phyloP scores from a whole-genome alignment of 2,329 filamentous ascomycete genomes.

The Scolecobasidium constrictum region DNA sequence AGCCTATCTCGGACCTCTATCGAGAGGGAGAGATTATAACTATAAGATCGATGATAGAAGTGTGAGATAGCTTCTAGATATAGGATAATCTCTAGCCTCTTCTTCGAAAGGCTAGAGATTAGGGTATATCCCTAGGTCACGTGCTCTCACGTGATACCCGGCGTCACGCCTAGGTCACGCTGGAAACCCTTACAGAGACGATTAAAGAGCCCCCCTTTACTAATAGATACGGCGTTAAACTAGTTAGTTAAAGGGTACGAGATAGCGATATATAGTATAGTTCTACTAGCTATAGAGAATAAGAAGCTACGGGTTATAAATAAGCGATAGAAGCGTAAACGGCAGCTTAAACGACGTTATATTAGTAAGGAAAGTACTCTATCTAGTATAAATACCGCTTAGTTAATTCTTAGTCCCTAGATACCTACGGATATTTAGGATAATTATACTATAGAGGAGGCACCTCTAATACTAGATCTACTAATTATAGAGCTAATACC shows the following conservation, averaged over 20 bases:
- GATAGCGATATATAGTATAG: not conserved
- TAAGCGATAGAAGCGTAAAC: not conserved
- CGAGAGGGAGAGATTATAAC: too few species aligned
- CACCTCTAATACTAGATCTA: not conserved
- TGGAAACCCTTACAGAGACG: too few species aligned
- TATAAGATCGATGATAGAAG: too few species aligned
- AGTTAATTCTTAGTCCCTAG: not conserved
- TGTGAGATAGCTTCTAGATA: too few species aligned
- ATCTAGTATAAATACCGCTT: not conserved
- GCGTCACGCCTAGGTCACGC: too few species aligned
- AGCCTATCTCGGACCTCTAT: too few species aligned
- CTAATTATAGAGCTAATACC: not conserved
- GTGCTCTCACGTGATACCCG: too few species aligned
- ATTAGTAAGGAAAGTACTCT: not conserved
- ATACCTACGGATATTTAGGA: not conserved
- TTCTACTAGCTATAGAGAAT: not conserved
- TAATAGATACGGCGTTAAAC: not conserved
- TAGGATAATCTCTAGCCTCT: too few species aligned
- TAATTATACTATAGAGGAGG: not conserved
- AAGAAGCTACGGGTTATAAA: not conserved
- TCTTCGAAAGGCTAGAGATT: too few species aligned
- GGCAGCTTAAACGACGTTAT: not conserved
- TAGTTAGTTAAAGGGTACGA: not conserved
- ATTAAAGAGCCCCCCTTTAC: not conserved
- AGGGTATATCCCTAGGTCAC: too few species aligned